Base-by-base conservation (phyloP, 371 early-diverging fungal genomes). In the Nosema muscidifuracis region DNA sequence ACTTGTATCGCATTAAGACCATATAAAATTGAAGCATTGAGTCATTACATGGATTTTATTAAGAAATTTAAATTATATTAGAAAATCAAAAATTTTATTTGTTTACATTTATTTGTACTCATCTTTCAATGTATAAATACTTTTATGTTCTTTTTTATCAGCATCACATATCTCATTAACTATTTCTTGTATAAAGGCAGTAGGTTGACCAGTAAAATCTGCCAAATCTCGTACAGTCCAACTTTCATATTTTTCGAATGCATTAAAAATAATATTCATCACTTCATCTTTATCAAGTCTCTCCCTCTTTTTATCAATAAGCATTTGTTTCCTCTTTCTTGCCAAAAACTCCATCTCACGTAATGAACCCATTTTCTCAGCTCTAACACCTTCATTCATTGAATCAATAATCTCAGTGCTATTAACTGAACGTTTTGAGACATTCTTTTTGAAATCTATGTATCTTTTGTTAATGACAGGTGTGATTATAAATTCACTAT, bases 171-270 rank as follows among this genome's bases (percentile, higher is more conserved):
- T 81, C 43, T 83, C 83, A 62, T 70, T 31, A 0, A 84, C 67
- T 24, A 84, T 40, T 67, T 84, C 82, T 50, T 81, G 84, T n/a
- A 82, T 81, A 71, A 77, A 82, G n/a, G 84, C 84, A 44, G 75
- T 64, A 15, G 84, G 84, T 65, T 84, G 84, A 31, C 83, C 82
- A 28, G 73, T 74, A 40, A 78, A 74, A 53, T 82, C 83, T 22
- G 84, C 75, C 0, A 84, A 63, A 76, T 84, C 84, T 67, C 78
- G 81, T 4, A 80, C 83, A 15, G 82, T 80, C 84, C 84, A 84
- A 30, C 50, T 53, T 13, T 66, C 53, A 62, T 80, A 75, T 68
- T 80, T 76, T 67, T 84, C 84, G 77, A 78, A 84, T 1, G 84
- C 84, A 38, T 77, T 78, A 71, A 84, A 84, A n/a, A 84, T 40